Evolutionary conservation across 257 asterid genomes (phyloP).

Genomic region (Fraxinus cuspidata): DNA sequence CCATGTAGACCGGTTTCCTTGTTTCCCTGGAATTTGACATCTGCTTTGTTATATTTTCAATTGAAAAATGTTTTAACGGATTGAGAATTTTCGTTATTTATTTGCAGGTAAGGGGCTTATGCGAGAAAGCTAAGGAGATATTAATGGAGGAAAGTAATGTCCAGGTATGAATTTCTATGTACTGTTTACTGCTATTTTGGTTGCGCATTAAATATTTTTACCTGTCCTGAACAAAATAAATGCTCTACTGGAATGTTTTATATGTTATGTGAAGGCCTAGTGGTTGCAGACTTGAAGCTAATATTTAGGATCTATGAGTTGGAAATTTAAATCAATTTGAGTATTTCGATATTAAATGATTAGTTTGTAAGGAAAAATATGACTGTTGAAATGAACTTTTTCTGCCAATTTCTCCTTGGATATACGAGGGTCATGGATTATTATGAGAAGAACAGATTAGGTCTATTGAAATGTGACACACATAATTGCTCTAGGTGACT

Average conservation of each 20-base stretch:
- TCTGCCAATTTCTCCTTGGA: no score
- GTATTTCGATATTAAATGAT: neutral
- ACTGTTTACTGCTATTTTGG: neutral
- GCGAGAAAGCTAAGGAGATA: constrained; percentile 74
- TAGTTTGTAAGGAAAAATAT: no score
- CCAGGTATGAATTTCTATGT: constrained; percentile 45
- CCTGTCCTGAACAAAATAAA: neutral
- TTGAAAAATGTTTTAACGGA: constrained; percentile 2
- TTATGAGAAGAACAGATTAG: neutral
- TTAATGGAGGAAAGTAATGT: constrained; percentile 68
- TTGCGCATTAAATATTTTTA: constrained; percentile 5
- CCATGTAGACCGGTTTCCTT: constrained; percentile 20
- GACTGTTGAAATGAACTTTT: no score
- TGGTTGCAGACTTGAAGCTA: neutral
- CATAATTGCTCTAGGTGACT: neutral
- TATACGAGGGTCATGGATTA: no score
- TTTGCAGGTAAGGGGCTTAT: constrained; percentile 55
- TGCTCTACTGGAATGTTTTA: neutral
- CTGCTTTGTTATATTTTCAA: neutral
- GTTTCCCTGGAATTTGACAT: neutral
- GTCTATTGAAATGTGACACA: constrained; percentile 3
- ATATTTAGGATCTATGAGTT: neutral
- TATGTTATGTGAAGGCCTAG: neutral
- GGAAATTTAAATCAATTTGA: neutral
- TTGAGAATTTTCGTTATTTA: constrained; percentile 27